These are phyloP conservation scores for Ustilago trichophora DNA, from an alignment of 1,284 basidiomycete genomes.

Conservation along the genomic window DNA sequence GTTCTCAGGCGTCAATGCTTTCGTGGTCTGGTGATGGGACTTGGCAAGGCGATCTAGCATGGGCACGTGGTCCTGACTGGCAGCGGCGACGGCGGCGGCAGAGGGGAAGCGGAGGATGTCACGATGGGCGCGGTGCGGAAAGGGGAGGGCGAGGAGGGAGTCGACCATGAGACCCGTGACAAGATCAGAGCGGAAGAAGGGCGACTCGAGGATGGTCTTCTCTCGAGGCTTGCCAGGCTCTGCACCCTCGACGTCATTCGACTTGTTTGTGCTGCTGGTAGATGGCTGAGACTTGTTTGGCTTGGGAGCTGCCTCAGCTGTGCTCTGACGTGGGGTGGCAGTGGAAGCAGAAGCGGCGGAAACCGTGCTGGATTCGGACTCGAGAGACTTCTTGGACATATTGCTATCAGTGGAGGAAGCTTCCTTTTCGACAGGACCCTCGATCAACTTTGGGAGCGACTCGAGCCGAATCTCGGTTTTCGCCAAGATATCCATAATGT, in stretches of 20 bases:
- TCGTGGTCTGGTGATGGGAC: conserved; percentile 14
- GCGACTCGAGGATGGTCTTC: conserved; percentile 43
- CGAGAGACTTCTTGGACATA: background rate
- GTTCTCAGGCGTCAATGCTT: conserved; percentile 16
- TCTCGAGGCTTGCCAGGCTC: conserved; percentile 13
- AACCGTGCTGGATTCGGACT: background rate
- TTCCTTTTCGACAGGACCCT: background rate
- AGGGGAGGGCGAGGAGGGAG: conserved; percentile 28
- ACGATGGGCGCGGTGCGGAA: conserved; percentile 32
- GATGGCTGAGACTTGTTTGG: background rate
- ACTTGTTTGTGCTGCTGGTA: background rate
- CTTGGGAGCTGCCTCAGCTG: background rate
- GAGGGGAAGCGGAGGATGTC: conserved; percentile 25
- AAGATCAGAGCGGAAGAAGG: conserved; percentile 43
- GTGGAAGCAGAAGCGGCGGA: background rate
- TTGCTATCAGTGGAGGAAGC: background rate
- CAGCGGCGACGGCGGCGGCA: conserved; percentile 8
- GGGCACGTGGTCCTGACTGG: conserved; percentile 19
- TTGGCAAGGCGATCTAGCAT: conserved; percentile 23
- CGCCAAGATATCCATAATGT: conserved; percentile 7
- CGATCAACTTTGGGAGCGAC: background rate
- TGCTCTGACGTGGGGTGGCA: no score
- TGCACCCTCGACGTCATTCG: background rate
- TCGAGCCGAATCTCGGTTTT: conserved; percentile 7
- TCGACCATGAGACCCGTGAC: conserved; percentile 42